These are phyloP conservation scores for Wickerhamomyces silvicola DNA, from an alignment of 805 yeast species.

Conservation along the genomic window DNA sequence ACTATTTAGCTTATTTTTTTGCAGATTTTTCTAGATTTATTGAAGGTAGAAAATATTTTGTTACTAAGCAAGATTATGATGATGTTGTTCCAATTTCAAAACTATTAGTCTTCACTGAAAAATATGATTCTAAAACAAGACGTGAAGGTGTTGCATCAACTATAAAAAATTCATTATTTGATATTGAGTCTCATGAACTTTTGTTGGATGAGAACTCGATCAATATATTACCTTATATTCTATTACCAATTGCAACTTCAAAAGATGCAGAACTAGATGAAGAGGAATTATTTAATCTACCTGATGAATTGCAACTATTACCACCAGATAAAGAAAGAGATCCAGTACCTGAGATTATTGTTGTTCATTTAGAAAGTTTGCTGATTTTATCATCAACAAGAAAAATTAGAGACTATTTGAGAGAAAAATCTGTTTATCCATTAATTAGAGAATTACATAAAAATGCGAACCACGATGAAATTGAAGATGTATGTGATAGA, in stretches of 20 bases:
- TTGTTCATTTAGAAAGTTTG: constrained; percentile 73
- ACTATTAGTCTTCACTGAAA: constrained; percentile 74
- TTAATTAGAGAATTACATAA: constrained; percentile 82
- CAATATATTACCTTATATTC: constrained; percentile 73
- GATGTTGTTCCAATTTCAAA: constrained; percentile 75
- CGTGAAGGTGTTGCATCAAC: constrained; percentile 92
- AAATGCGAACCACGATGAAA: constrained; percentile 37
- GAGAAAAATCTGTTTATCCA: constrained; percentile 82
- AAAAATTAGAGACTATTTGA: constrained; percentile 64
- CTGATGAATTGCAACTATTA: constrained; percentile 79
- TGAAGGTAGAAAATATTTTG: constrained; percentile 71
- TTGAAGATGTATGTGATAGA: constrained; percentile 72
- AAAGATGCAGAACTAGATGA: constrained; percentile 63
- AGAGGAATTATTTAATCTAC: constrained; percentile 82
- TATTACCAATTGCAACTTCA: constrained; percentile 77
- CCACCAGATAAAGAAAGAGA: constrained; percentile 76
- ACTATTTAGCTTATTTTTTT: constrained; percentile 81
- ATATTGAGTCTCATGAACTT: constrained; percentile 56
- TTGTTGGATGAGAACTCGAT: constrained; percentile 56
- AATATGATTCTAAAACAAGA: constrained; percentile 69
- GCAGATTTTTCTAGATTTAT: constrained; percentile 81
- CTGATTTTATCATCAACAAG: constrained; percentile 73
- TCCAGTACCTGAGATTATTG: constrained; percentile 54
- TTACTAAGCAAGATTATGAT: constrained; percentile 67
- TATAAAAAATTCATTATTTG: constrained; percentile 84